Conservation (phyloP, 768 basidiomycete genomes). For the Mycena kentingensis region DNA sequence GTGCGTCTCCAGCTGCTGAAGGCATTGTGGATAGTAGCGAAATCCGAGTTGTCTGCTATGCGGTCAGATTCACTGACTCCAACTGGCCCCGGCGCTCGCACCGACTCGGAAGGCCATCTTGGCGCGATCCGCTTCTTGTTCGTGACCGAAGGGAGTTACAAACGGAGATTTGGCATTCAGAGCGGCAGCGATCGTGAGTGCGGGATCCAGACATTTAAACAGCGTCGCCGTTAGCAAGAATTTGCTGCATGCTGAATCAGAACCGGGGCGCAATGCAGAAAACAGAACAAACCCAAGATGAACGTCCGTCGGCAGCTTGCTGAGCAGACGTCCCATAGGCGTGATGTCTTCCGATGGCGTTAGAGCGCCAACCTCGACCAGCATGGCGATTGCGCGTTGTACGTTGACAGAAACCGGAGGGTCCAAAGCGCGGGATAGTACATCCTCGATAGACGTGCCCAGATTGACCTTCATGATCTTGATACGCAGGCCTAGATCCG, state of each 20-base stretch:
- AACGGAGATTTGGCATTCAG: constrained; percentile 94
- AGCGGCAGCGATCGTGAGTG: constrained; percentile 93
- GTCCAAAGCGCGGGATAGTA: constrained; percentile 84
- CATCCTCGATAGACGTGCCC: constrained; percentile 86
- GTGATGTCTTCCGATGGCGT: constrained; percentile 89
- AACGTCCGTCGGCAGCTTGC: constrained; percentile 93
- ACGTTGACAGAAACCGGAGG: constrained; percentile 86
- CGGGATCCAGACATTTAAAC: constrained; percentile 91
- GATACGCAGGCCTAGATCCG: constrained; percentile 87
- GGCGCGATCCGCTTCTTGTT: constrained; percentile 83
- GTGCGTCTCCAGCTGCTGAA: constrained; percentile 85
- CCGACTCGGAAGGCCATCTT: constrained; percentile 79
- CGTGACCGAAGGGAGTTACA: constrained; percentile 82
- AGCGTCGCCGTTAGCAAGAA: constrained; percentile 82
- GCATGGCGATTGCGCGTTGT: constrained; percentile 82
- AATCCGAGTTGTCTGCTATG: constrained; percentile 84
- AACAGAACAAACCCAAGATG: constrained; percentile 43
- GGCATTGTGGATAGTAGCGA: constrained; percentile 89
- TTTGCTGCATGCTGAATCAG: constrained; percentile 50
- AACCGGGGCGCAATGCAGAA: not conserved
- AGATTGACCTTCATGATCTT: constrained; percentile 92
- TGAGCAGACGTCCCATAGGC: constrained; percentile 86
- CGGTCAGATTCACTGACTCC: not conserved
- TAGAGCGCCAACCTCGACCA: constrained; percentile 93
- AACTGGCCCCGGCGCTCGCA: constrained; percentile 33